phyloP scores from a whole-genome alignment of 768 basidiomycete species.

The Boletus rubropictus region DNA sequence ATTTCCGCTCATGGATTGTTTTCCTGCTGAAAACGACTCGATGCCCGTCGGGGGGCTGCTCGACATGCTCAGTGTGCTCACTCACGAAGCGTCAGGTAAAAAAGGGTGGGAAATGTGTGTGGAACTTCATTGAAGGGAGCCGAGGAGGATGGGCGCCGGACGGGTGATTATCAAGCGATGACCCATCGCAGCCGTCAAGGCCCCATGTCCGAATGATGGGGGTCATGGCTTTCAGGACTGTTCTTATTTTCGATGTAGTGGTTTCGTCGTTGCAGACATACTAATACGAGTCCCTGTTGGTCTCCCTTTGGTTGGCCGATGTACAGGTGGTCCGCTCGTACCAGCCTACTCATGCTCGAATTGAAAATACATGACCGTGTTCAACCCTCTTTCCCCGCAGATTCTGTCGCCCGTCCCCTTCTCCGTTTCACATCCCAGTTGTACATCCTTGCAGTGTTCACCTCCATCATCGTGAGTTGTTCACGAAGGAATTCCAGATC shows the following conservation, averaged over 20 bases:
- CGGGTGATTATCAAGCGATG: too few species aligned
- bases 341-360: background rate
- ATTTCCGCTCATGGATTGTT: background rate
- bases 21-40: too few species aligned
- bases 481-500: conserved; percentile 92
- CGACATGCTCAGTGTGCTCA: background rate
- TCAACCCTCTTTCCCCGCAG: conserved; percentile 15
- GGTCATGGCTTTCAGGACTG: too few species aligned
- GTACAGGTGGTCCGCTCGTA: too few species aligned
- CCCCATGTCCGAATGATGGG: too few species aligned
- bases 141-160: too few species aligned
- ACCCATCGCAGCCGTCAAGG: too few species aligned
- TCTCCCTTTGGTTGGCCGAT: too few species aligned
- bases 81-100: background rate
- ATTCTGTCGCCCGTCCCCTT: conserved; percentile 45
- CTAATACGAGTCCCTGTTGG: too few species aligned
- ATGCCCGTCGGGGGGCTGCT: background rate
- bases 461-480: conserved; percentile 95
- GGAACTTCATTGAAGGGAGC: background rate
- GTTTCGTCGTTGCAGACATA: too few species aligned
- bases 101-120: background rate
- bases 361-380: background rate
- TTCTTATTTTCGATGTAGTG: too few species aligned
- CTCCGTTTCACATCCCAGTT: conserved; percentile 92
- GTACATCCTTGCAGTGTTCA: conserved; percentile 90